Base-by-base conservation (phyloP, 2,329 filamentous ascomycete species). In the Calcarisporium arbuscula region DNA sequence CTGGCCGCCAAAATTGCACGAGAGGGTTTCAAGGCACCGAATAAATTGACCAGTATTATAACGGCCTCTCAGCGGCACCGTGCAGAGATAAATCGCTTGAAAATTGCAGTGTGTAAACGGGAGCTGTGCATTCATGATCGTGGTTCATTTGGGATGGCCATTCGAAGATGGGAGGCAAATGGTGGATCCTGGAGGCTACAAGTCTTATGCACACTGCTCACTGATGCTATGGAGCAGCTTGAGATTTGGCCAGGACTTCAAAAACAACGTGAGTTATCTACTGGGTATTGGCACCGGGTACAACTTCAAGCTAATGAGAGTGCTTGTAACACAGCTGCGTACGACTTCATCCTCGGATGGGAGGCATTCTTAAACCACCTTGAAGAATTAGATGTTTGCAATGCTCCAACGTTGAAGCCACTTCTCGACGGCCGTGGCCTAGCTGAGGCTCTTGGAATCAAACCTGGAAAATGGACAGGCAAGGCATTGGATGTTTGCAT, bases 381-480 rank as follows among this genome's bases (percentile, higher is more conserved):
- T 0, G 54, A 61, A 3, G 57, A 67, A 29, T 54, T 80, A 21
- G 70, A 78, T 40, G 56, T 81, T 8, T 65, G 76, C 48, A 69
- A 80, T 33, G 75, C 68, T 0, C 67, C 74, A 2, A 64, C 70
- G 3, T 54, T 83, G 22, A 78, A 75, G 47, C 70, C 72, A 5
- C 62, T 86, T 17, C 66, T 94, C 21, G 85, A 94, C 51, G 90
- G 92, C 12, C 82, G 74, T 25, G 67, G 81, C 34, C 71, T 96
- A 15, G 74, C 78, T 14, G 71, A 78, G 42, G 77, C 74, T 5
- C 67, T 96, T 4, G 76, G 72, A 0, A 62, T 72, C n/a, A 79
- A 77, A 43, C 81, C 85, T 1, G 87, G 86, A 1, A 79, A 69
- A n/a, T 96, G 90, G 90, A 83, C 94, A 72, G 77, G 77, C 35